These are phyloP conservation scores for Calophaca sinica DNA, from an alignment of 306 rosid species.

Conservation along the genomic window DNA sequence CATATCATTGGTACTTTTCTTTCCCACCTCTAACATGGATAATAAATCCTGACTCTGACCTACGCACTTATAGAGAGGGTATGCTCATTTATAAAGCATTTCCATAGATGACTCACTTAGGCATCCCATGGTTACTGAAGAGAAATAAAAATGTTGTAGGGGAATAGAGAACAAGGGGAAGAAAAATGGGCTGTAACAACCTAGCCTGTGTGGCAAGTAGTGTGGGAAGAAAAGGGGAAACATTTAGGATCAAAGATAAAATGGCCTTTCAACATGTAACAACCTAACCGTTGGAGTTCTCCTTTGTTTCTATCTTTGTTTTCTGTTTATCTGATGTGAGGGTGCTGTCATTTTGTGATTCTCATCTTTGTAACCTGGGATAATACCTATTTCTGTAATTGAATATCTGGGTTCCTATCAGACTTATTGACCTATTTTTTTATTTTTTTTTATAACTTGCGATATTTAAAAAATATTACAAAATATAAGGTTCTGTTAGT, in stretches of 20 bases:
- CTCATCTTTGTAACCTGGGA: no score
- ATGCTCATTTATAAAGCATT: background rate
- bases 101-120: background rate
- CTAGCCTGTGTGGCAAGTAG: no score
- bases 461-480: no score
- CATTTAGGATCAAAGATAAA: background rate
- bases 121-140: background rate
- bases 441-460: no score
- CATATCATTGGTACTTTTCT: constrained; percentile 66
- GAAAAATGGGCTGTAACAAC: background rate
- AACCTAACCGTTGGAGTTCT: no score
- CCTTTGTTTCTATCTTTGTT: no score
- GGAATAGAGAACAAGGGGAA: background rate
- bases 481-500: no score
- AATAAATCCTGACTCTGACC: constrained; percentile 6
- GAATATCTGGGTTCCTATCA: no score
- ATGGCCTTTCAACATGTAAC: no score
- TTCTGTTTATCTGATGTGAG: background rate
- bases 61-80: background rate
- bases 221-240: no score
- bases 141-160: background rate
- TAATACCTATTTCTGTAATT: no score
- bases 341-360: background rate
- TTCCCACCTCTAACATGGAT: constrained; percentile 12
- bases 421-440: no score